Evolutionary conservation across 1,139 yeast species (phyloP).

Genomic region (Kodamaea sp.): DNA sequence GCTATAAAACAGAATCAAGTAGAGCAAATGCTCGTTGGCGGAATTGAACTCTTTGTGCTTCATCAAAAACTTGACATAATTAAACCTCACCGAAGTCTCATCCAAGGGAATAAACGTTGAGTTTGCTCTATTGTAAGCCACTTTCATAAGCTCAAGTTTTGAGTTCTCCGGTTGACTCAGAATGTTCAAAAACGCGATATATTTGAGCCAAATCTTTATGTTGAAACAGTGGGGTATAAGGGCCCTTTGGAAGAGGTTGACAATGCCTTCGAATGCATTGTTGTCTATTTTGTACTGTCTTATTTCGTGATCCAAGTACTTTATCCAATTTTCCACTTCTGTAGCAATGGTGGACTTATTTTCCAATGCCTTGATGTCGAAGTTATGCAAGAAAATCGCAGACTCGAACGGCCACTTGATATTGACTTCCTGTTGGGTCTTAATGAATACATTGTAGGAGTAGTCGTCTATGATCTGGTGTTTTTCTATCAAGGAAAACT

Average conservation of each 20-base stretch:
- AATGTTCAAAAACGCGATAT: constrained; percentile 43
- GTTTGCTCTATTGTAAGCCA: constrained; percentile 44
- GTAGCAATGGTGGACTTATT: constrained; percentile 20
- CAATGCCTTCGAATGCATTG: constrained; percentile 12
- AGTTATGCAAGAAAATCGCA: constrained; percentile 43
- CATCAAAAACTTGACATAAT: constrained; percentile 39
- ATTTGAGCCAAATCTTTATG: constrained; percentile 58
- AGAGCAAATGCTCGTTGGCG: constrained; percentile 32
- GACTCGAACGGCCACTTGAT: constrained; percentile 66
- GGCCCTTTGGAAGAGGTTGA: constrained; percentile 58
- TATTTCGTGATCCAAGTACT: constrained; percentile 52
- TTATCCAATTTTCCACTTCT: constrained; percentile 51
- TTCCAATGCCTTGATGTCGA: constrained; percentile 30
- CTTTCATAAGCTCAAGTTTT: constrained; percentile 25
- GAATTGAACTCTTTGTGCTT: constrained; percentile 19
- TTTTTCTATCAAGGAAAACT: constrained; percentile 30
- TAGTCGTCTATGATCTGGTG: constrained; percentile 45
- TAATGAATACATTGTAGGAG: constrained; percentile 40
- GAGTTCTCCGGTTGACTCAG: constrained; percentile 8
- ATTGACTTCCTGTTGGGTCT: constrained; percentile 53
- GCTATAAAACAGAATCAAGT: constrained; percentile 26
- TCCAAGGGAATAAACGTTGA: constrained; percentile 48
- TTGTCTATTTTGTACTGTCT: constrained; percentile 3
- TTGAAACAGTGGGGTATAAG: constrained; percentile 57
- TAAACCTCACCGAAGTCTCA: constrained; percentile 37